Evolutionary conservation across 345 rosid genomes (phyloP).

Genomic region (Ceriops zippeliana): DNA sequence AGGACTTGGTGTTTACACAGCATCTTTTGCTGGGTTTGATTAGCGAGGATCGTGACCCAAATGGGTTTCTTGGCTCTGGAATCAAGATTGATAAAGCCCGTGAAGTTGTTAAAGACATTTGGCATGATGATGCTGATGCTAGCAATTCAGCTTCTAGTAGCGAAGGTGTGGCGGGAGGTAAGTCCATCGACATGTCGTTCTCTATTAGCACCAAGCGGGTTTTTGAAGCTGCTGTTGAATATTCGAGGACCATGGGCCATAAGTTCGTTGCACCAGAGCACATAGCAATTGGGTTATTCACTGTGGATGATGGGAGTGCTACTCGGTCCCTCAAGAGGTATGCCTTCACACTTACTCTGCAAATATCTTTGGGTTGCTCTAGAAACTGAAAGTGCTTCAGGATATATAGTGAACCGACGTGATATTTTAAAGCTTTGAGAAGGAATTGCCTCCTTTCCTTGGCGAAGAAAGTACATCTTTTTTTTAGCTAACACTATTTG

Average conservation of each 20-base stretch:
- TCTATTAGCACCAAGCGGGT: constrained; percentile 76
- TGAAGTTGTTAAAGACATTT: constrained; percentile 60
- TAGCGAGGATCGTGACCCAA: constrained; percentile 70
- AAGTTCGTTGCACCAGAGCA: constrained; percentile 92
- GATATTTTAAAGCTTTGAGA: no score
- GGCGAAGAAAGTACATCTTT: no score
- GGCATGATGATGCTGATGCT: constrained; percentile 37
- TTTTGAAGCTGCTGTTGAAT: constrained; percentile 95
- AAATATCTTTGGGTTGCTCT: background rate
- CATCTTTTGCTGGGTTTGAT: constrained; percentile 79
- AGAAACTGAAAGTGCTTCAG: no score
- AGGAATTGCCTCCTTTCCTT: no score
- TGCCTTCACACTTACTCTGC: background rate
- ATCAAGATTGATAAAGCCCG: constrained; percentile 66
- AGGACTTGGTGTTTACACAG: constrained; percentile 77
- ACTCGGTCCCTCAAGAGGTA: constrained; percentile 75
- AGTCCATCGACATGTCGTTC: constrained; percentile 56
- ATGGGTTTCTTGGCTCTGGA: constrained; percentile 80
- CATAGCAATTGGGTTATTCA: constrained; percentile 78
- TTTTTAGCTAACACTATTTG: no score
- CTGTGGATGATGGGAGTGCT: constrained; percentile 93
- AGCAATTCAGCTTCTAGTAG: constrained; percentile 8
- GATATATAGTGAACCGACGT: no score
- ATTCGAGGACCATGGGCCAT: constrained; percentile 74
- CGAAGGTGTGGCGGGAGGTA: background rate